Conservation (phyloP, 768 basidiomycete species). For the Pleurotus ostreatus region DNA sequence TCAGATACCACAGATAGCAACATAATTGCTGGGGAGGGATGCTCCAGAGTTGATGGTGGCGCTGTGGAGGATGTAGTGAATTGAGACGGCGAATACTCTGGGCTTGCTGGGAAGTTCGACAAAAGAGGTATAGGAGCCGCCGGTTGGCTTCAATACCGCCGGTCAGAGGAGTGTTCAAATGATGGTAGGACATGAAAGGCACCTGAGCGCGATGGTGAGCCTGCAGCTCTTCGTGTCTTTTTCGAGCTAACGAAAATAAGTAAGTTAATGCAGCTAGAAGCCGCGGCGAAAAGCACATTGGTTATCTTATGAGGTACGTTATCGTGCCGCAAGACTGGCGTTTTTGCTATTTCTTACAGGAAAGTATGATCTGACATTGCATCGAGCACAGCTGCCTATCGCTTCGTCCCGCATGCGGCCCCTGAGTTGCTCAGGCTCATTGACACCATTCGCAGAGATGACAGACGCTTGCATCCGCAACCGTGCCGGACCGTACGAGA, state of each 20-base stretch:
- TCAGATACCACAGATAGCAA: background rate
- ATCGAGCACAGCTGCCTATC: too few species aligned
- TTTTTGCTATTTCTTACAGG: too few species aligned
- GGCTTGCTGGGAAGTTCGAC: background rate
- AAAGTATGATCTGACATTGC: too few species aligned
- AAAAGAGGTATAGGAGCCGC: constrained; percentile 4
- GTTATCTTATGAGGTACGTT: background rate
- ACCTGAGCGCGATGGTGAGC: background rate
- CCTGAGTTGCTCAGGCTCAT: background rate
- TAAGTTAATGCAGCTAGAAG: background rate
- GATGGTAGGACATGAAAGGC: background rate
- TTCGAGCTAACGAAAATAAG: constrained; percentile 5
- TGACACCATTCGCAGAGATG: background rate
- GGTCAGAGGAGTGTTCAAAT: background rate
- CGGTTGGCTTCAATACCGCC: constrained; percentile 3
- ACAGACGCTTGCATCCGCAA: background rate
- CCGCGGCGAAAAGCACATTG: background rate
- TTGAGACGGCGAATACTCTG: background rate
- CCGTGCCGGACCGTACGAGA: too few species aligned
- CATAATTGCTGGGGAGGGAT: background rate
- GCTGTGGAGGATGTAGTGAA: background rate
- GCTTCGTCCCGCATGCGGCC: background rate
- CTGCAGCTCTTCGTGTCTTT: background rate
- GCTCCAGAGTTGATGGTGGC: background rate
- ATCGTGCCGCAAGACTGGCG: background rate